Percentiles rank a stretch among this genome's conserved stretches.
Evolutionary conservation across 2,329 filamentous ascomycete genomes (phyloP).

Genomic region (Ceratocystis variospora): DNA sequence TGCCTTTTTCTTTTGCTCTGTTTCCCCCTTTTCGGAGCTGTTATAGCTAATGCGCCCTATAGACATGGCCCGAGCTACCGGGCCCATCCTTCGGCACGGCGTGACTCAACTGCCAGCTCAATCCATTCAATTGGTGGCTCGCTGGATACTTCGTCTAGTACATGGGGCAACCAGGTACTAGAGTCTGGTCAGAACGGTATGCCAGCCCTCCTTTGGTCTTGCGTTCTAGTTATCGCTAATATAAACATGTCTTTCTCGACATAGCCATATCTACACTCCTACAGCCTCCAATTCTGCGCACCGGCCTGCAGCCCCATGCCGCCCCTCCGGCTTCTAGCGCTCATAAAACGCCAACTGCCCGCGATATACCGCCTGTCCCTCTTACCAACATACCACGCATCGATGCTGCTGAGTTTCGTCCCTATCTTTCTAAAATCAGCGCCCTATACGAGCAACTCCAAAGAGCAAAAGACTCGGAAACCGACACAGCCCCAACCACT

Average conservation of each 20-base stretch:
- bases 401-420: conserved; percentile 63
- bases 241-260: background rate
- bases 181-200: conserved; percentile 77
- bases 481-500: conserved; percentile 35
- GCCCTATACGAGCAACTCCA: conserved; percentile 80
- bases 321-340: conserved; percentile 53
- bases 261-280: conserved; percentile 85
- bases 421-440: conserved; percentile 76
- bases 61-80: conserved; percentile 14
- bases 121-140: conserved; percentile 76
- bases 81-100: conserved; percentile 42
- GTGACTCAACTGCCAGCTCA: conserved; percentile 74
- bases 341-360: conserved; percentile 69
- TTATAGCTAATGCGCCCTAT: conserved; percentile 3
- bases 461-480: conserved; percentile 63
- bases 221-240: background rate
- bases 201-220: conserved; percentile 19
- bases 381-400: conserved; percentile 78
- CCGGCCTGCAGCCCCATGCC: conserved; percentile 69
- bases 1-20: background rate
- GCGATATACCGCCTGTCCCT: conserved; percentile 85
- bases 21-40: no score
- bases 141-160: conserved; percentile 53
- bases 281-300: conserved; percentile 77
- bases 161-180: conserved; percentile 41